A percentile compares a stretch with the other conserved stretches of the same genome.
Evolutionary conservation across 371 early-diverging fungal genomes (phyloP).

Genomic region (Rhizopus arrhizus): DNA sequence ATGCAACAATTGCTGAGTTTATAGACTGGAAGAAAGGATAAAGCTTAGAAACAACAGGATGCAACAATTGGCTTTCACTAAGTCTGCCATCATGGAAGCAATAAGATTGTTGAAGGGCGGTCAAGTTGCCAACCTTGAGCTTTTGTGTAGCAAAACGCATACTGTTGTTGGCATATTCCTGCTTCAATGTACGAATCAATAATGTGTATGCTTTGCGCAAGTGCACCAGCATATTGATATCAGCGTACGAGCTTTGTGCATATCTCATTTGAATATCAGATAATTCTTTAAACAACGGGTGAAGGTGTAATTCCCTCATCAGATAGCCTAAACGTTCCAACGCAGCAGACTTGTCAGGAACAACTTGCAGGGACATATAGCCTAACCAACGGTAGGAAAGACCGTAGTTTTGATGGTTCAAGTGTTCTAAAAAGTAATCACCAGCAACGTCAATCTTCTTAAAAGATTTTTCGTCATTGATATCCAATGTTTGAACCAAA

Average conservation of each 20-base stretch:
- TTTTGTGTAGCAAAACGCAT: slow-evolving; percentile 34
- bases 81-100: slow-evolving; percentile 47
- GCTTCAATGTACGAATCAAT: slow-evolving; percentile 38
- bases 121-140: slow-evolving; percentile 50
- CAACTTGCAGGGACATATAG: slow-evolving; percentile 46
- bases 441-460: slow-evolving; percentile 52
- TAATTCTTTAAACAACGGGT: slow-evolving; percentile 31
- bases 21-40: slow-evolving; percentile 49
- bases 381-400: slow-evolving; percentile 57
- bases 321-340: slow-evolving; percentile 38
- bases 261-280: slow-evolving; percentile 14
- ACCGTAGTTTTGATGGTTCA: slow-evolving; percentile 46
- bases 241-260: background rate
- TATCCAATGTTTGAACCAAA: slow-evolving; percentile 37
- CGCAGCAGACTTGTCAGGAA: slow-evolving; percentile 12
- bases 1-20: slow-evolving; percentile 29
- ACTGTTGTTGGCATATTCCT: slow-evolving; percentile 34
- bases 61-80: slow-evolving; percentile 50
- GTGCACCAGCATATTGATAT: slow-evolving; percentile 10
- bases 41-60: slow-evolving; percentile 50
- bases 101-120: slow-evolving; percentile 59
- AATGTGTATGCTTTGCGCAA: slow-evolving; percentile 34
- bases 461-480: slow-evolving; percentile 14
- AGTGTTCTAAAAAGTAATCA: slow-evolving; percentile 61
- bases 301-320: slow-evolving; percentile 28